Evolutionary conservation across 2,329 filamentous ascomycete genomes (phyloP).

Genomic region (Ophiobolus disseminans): DNA sequence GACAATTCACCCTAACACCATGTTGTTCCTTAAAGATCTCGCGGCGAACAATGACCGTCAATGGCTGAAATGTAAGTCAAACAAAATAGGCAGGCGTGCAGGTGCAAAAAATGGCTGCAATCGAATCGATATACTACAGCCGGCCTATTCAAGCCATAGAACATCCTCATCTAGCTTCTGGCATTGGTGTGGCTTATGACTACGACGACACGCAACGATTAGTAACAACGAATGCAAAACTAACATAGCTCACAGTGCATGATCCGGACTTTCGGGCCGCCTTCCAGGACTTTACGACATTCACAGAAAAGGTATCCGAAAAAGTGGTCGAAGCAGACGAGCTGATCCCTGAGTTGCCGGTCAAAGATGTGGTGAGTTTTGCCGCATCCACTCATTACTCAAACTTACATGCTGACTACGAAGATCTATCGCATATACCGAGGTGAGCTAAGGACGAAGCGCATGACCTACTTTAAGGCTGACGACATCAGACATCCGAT

Average conservation of each 20-base stretch:
- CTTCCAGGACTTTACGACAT: slow-evolving; percentile 81
- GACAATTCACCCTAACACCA: slow-evolving; percentile 68
- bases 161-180: too few relatives aligned
- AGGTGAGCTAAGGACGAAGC: slow-evolving; percentile 23
- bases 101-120: too few relatives aligned
- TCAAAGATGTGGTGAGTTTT: slow-evolving; percentile 74
- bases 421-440: slow-evolving; percentile 84
- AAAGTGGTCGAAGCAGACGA: slow-evolving; percentile 76
- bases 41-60: slow-evolving; percentile 67
- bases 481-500: slow-evolving; percentile 69
- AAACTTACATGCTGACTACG: slow-evolving; percentile 14
- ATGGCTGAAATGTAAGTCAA: slow-evolving; percentile 67
- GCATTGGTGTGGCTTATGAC: too few relatives aligned
- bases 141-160: too few relatives aligned
- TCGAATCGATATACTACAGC: too few relatives aligned
- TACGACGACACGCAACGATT: too few relatives aligned
- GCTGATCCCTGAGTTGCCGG: slow-evolving; percentile 83
- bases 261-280: slow-evolving; percentile 80
- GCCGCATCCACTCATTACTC: neutral
- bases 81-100: too few relatives aligned
- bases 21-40: slow-evolving; percentile 66
- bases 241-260: slow-evolving; percentile 64
- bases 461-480: neutral
- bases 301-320: slow-evolving; percentile 74
- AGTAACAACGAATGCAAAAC: slow-evolving; percentile 1